Evolutionary conservation across 1,284 basidiomycete species (phyloP).

Genomic region (Cryptococcus amylolentus): DNA sequence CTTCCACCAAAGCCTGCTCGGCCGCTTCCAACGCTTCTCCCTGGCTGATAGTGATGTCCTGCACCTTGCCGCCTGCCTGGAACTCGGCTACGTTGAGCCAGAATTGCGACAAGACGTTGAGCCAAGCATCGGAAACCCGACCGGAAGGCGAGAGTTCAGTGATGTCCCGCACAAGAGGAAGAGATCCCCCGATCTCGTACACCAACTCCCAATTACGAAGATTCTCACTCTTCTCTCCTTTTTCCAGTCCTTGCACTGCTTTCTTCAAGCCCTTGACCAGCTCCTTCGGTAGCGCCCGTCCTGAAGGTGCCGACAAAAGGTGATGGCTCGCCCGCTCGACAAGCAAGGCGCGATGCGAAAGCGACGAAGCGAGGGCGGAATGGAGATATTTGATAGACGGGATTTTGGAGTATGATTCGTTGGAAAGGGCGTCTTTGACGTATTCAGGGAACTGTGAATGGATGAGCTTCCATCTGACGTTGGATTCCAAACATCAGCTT

Average conservation of each 20-base stretch:
- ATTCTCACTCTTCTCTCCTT: slow-evolving; percentile 9
- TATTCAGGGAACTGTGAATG: slow-evolving; percentile 31
- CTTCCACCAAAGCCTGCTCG: slow-evolving; percentile 3
- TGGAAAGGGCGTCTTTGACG: slow-evolving; percentile 34
- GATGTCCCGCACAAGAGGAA: slow-evolving; percentile 12
- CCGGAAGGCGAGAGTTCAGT: slow-evolving; percentile 3
- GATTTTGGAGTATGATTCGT: slow-evolving; percentile 38
- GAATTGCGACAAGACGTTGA: slow-evolving; percentile 11
- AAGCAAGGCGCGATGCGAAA: slow-evolving; percentile 17
- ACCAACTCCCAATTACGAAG: slow-evolving; percentile 31
- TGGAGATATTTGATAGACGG: slow-evolving; percentile 27
- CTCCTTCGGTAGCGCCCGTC: not conserved
- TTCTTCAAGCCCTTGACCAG: not conserved
- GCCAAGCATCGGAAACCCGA: slow-evolving; percentile 9
- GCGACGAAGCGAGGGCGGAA: slow-evolving; percentile 16
- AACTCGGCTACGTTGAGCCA: slow-evolving; percentile 1
- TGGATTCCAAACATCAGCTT: not conserved
- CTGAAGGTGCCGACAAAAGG: slow-evolving; percentile 4
- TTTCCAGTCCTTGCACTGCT: not conserved
- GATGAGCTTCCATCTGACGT: not conserved
- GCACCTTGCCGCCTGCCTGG: slow-evolving; percentile 3
- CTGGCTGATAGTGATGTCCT: not conserved
- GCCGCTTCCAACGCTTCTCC: not conserved
- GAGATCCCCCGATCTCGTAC: slow-evolving; percentile 19
- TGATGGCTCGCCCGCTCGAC: slow-evolving; percentile 25